Evolutionary conservation across 352 stramenopile species (phyloP).

Genomic region (Phytopythium kandeliae): DNA sequence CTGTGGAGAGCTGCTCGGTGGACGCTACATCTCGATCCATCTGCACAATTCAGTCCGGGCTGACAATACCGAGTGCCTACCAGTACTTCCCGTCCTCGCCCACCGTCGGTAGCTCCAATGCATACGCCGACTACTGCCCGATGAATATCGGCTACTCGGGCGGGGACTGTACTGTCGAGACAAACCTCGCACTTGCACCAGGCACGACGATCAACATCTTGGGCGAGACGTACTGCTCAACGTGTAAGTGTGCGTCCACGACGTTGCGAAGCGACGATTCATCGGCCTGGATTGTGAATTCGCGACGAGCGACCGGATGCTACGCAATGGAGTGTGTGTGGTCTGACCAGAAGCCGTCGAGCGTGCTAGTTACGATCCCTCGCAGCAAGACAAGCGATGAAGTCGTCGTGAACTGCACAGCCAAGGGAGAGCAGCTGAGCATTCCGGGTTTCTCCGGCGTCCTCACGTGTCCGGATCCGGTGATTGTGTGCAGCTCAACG

Average conservation of each 20-base stretch:
- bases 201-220: conserved; percentile 51
- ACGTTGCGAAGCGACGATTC: conserved; percentile 55
- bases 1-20: conserved; percentile 53
- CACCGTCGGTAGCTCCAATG: conserved; percentile 36
- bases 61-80: conserved; percentile 33
- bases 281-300: conserved; percentile 37
- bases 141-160: conserved; percentile 47
- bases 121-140: conserved; percentile 63
- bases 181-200: conserved; percentile 35
- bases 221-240: conserved; percentile 65
- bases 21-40: conserved; percentile 54
- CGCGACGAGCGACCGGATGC: conserved; percentile 45
- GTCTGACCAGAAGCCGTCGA: conserved; percentile 1
- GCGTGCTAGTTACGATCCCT: conserved; percentile 46
- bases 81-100: conserved; percentile 51
- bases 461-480: conserved; percentile 68
- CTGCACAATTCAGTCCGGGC: conserved; percentile 31
- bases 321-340: conserved; percentile 48
- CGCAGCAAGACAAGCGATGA: conserved; percentile 13
- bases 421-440: conserved; percentile 30
- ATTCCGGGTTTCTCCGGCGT: conserved; percentile 44
- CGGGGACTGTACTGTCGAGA: conserved; percentile 42
- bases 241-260: conserved; percentile 56
- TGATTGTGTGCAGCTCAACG: conserved; percentile 42
- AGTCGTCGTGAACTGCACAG: conserved; percentile 39